Evolutionary conservation across 257 asterid species (phyloP).

Genomic region (Solanum sejunctum): DNA sequence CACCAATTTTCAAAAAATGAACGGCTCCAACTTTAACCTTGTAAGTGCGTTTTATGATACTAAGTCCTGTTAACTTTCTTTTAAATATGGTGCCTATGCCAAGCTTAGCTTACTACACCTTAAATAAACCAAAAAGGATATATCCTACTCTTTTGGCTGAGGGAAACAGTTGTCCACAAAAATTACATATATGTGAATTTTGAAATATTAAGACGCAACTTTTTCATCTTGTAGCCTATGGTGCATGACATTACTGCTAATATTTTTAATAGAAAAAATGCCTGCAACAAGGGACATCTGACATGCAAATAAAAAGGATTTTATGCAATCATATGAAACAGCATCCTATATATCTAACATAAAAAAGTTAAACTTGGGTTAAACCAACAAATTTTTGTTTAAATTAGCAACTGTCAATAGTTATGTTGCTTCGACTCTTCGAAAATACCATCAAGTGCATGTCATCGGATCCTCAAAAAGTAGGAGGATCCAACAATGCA

Average conservation of each 20-base stretch:
- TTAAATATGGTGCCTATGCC: not conserved
- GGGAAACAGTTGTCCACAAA: not conserved
- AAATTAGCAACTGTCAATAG: not conserved
- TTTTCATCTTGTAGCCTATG: not conserved
- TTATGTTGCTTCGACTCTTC: not conserved
- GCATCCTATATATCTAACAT: not conserved
- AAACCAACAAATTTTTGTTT: not conserved
- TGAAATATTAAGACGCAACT: not conserved
- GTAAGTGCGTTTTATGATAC: not conserved
- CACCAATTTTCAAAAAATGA: too few species aligned
- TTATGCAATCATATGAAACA: not conserved
- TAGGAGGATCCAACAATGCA: not conserved
- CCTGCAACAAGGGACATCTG: not conserved
- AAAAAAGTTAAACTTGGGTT: not conserved
- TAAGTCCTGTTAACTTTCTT: not conserved
- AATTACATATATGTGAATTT: not conserved
- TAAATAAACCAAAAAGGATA: not conserved
- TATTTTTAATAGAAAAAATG: not conserved
- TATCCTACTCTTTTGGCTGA: not conserved
- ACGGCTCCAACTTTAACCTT: not conserved
- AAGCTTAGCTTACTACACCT: not conserved
- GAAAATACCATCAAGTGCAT: not conserved
- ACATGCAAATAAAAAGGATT: not conserved
- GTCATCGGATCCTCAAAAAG: not conserved
- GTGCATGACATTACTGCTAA: not conserved